Percentiles rank a stretch among this genome's conserved stretches.
These are phyloP conservation scores for Russula vinacea DNA, from an alignment of 768 basidiomycete species.

Conservation along the genomic window DNA sequence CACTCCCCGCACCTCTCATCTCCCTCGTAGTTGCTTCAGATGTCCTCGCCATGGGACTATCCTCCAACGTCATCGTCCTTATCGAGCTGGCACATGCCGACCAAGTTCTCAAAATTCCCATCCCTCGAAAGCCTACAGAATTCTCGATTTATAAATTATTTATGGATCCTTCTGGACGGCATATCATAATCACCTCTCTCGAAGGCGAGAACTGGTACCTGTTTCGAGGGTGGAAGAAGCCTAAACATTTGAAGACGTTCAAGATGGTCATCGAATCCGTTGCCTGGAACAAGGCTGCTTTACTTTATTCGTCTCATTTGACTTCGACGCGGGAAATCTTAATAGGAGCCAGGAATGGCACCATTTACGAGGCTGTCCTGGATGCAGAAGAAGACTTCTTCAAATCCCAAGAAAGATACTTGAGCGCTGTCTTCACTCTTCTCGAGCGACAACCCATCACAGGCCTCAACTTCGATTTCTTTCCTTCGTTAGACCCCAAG, in stretches of 20 bases:
- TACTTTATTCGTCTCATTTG: constrained; percentile 60
- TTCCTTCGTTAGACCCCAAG: constrained; percentile 60
- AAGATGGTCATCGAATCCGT: constrained; percentile 88
- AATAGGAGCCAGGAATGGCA: constrained; percentile 81
- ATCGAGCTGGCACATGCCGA: constrained; percentile 89
- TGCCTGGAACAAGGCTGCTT: constrained; percentile 79
- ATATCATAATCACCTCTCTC: constrained; percentile 79
- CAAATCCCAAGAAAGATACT: constrained; percentile 80
- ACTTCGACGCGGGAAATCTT: constrained; percentile 82
- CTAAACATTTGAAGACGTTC: constrained; percentile 71
- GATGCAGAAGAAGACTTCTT: constrained; percentile 91
- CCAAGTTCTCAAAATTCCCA: constrained; percentile 77
- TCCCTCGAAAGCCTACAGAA: constrained; percentile 70
- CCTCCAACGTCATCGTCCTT: constrained; percentile 73
- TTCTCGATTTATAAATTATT: constrained; percentile 80
- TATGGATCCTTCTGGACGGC: constrained; percentile 89
- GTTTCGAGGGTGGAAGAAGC: constrained; percentile 77
- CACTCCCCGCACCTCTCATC: constrained; percentile 78
- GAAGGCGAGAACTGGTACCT: constrained; percentile 95
- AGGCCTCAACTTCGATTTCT: constrained; percentile 79
- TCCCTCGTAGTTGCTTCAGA: constrained; percentile 84
- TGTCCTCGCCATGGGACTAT: constrained; percentile 78
- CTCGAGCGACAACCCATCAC: constrained; percentile 81
- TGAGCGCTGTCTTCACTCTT: constrained; percentile 69
- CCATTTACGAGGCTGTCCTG: constrained; percentile 82